Evolutionary conservation across 805 yeast species (phyloP).

Genomic region (Candida incommunis): DNA sequence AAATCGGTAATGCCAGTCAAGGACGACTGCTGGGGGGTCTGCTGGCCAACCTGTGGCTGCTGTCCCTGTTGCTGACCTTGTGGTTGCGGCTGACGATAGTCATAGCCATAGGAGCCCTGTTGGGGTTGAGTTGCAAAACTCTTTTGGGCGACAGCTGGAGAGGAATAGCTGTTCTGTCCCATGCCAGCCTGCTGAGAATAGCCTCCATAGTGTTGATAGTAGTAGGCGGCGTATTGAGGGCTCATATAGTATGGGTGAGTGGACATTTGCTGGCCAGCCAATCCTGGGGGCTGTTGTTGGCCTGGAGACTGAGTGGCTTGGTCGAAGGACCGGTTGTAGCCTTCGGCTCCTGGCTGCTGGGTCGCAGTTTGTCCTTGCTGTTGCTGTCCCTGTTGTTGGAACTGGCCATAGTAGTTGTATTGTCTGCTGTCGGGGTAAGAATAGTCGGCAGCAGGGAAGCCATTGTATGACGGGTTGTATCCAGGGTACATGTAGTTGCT

Average conservation of each 20-base stretch:
- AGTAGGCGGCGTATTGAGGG: conserved; percentile 15
- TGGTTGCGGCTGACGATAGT: conserved; percentile 10
- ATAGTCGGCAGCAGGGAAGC: conserved; percentile 9
- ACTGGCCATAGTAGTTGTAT: conserved; percentile 12
- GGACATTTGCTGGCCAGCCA: conserved; percentile 11
- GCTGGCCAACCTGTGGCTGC: conserved; percentile 16
- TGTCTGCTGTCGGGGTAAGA: conserved; percentile 10
- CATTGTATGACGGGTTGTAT: conserved; percentile 9
- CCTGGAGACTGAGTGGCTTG: conserved; percentile 9
- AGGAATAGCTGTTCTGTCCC: conserved; percentile 10
- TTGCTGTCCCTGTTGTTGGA: conserved; percentile 15
- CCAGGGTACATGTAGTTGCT: conserved; percentile 11
- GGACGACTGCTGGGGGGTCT: conserved; percentile 5
- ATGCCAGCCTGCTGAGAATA: conserved; percentile 14
- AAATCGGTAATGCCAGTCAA: conserved; percentile 12
- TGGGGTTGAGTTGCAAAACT: conserved; percentile 11
- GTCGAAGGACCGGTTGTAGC: conserved; percentile 5
- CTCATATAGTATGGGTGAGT: conserved; percentile 14
- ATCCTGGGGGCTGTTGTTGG: conserved; percentile 7
- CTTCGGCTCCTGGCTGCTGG: conserved; percentile 18
- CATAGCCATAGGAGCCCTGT: conserved; percentile 14
- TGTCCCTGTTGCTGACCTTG: conserved; percentile 16
- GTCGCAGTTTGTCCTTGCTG: conserved; percentile 9
- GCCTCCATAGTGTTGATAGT: conserved; percentile 14
- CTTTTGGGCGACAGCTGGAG: conserved; percentile 13